Conservation (phyloP, 148 eudicot genomes). For the Nepenthes gracilis region DNA sequence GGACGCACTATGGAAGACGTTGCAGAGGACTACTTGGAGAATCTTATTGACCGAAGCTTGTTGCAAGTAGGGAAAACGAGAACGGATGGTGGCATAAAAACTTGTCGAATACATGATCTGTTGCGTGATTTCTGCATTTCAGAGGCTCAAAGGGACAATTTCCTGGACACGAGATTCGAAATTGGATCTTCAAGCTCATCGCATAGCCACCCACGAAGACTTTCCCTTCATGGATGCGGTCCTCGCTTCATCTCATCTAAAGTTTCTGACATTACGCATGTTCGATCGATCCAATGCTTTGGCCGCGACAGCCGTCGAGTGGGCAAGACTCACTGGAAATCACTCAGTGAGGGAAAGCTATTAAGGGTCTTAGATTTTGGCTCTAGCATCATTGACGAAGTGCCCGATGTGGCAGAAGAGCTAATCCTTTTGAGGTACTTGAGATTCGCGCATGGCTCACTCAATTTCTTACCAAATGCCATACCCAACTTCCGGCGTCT, state of each 20-base stretch:
- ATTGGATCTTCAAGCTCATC: neutral
- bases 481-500: constrained; percentile 8
- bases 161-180: neutral
- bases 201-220: neutral
- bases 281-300: neutral
- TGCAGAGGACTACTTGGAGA: constrained; percentile 16
- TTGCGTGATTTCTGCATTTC: constrained; percentile 9
- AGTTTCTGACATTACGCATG: neutral
- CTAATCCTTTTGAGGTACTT: constrained; percentile 11
- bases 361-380: constrained; percentile 15
- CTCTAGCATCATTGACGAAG: neutral
- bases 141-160: constrained; percentile 7
- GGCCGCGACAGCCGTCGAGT: neutral
- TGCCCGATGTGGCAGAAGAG: neutral
- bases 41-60: constrained; percentile 11
- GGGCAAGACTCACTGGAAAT: constrained; percentile 4
- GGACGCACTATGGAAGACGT: constrained; percentile 14
- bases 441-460: neutral
- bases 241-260: neutral
- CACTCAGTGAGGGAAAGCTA: neutral
- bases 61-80: constrained; percentile 14
- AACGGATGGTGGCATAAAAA: constrained; percentile 14
- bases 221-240: neutral
- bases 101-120: constrained; percentile 13
- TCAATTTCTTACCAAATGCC: neutral